Base-by-base conservation (phyloP, 495 filamentous ascomycete species). In the Emericellopsis terricola region DNA sequence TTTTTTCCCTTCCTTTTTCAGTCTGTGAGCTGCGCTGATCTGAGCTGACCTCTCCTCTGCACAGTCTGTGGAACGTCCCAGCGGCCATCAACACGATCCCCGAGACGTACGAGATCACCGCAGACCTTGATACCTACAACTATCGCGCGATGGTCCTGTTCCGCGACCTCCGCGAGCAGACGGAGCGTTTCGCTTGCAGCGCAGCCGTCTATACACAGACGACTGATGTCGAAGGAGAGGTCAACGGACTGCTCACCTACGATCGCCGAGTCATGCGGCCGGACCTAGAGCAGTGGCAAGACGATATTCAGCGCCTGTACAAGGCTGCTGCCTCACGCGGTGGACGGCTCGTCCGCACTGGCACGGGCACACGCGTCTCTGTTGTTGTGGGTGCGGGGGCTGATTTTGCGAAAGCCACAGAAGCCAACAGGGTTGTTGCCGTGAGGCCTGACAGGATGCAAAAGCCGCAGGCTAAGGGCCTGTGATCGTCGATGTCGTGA, bases 151-250 rank as follows among this genome's bases (percentile, higher is more conserved):
- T 56, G 24, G 38, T 55, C 20, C 41, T 63, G 9, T 52, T 79
- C 1, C 42, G 31, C n/a, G 71, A 74, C 39, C 52, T 81, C 6
- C 49, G 57, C 20, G 64, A 70, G 14, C 76, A 78, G 43, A 46
- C 72, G 13, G 56, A 60, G 21, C 51, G 35, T 8, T 77, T 57
- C 38, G 57, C 64, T 0, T 78, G 73, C 55, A 71, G 65, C 31
- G 71, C 59, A 1, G 70, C 60, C 19, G 60, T 70, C 10, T 75
- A 65, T 55, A 78, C 74, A 11, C 74, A 80, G 48, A 78, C 74
- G 1, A 76, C 72, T 1, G 74, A 81, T 43, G 73, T 81, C 8
- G 76, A 81, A 47, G 73, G 73, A n/a, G 76, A 81, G 50, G 68
- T 78, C 29, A 81, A 81, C 41, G 76, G 76, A 3, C 46, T 81